Percentiles rank a stretch among this genome's conserved stretches.
These are phyloP conservation scores for Podospora pseudopauciseta DNA, from an alignment of 495 filamentous ascomycete species.

Conservation along the genomic window DNA sequence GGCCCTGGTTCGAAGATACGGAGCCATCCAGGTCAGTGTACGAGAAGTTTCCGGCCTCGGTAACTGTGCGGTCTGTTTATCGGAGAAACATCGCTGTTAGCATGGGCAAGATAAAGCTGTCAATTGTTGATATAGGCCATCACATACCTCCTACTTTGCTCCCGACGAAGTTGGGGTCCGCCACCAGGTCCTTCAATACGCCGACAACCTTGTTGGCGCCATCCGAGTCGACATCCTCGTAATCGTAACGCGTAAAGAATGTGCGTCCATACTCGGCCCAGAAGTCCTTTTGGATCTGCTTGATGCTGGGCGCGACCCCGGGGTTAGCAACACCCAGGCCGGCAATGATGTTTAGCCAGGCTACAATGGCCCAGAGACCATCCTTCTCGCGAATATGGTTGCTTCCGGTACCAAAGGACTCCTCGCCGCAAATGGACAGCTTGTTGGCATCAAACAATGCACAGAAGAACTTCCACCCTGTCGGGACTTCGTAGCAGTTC, in stretches of 20 bases:
- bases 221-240: slow-evolving; percentile 86
- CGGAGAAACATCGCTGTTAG: slow-evolving; percentile 2
- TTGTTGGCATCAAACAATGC: slow-evolving; percentile 95
- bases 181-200: slow-evolving; percentile 67
- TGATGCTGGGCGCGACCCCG: slow-evolving; percentile 75
- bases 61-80: slow-evolving; percentile 63
- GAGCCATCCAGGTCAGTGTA: slow-evolving; percentile 97
- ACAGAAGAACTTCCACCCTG: slow-evolving; percentile 99
- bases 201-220: slow-evolving; percentile 85
- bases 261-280: slow-evolving; percentile 95
- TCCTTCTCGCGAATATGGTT: slow-evolving; percentile 99
- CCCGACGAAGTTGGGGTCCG: slow-evolving; percentile 67
- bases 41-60: slow-evolving; percentile 88
- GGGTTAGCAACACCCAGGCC: slow-evolving; percentile 81
- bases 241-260: slow-evolving; percentile 99
- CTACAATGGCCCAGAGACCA: slow-evolving; percentile 92
- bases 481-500: slow-evolving; percentile 92
- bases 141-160: slow-evolving; percentile 66
- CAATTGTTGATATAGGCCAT: neutral
- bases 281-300: slow-evolving; percentile 93
- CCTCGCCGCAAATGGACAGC: slow-evolving; percentile 97
- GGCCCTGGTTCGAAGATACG: slow-evolving; percentile 90
- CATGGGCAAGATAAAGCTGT: neutral
- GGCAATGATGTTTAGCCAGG: slow-evolving; percentile 98
- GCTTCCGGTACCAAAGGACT: slow-evolving; percentile 97